These are phyloP conservation scores for Hemisphaericaspora lyxosophila DNA, from an alignment of 1,139 yeast species.

Conservation along the genomic window DNA sequence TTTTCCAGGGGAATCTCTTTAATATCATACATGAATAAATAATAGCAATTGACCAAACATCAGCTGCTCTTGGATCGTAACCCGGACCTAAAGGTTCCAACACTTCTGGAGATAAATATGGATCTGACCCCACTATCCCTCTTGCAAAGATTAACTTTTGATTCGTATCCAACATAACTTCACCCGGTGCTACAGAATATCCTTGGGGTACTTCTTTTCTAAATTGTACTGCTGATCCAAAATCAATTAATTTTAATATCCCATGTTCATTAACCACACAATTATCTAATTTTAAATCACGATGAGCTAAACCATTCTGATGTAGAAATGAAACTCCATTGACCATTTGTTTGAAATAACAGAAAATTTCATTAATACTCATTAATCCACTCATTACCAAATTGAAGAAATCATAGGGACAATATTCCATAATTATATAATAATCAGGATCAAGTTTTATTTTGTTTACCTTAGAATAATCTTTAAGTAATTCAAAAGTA, in stretches of 20 bases:
- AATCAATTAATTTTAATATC: slow-evolving; percentile 68
- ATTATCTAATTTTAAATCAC: slow-evolving; percentile 75
- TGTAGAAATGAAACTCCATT: slow-evolving; percentile 64
- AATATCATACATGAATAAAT: slow-evolving; percentile 74
- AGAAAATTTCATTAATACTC: slow-evolving; percentile 55
- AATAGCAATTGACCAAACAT: slow-evolving; percentile 78
- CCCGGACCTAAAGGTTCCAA: slow-evolving; percentile 42
- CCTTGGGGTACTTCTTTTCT: slow-evolving; percentile 35
- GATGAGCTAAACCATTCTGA: slow-evolving; percentile 67
- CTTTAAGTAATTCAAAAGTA: slow-evolving; percentile 60
- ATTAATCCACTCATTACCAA: slow-evolving; percentile 73
- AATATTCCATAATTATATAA: slow-evolving; percentile 72
- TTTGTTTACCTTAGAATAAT: slow-evolving; percentile 12
- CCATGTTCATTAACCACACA: slow-evolving; percentile 68
- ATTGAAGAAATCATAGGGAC: slow-evolving; percentile 73
- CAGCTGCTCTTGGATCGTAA: slow-evolving; percentile 72
- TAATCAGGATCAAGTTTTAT: slow-evolving; percentile 45
- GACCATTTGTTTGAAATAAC: slow-evolving; percentile 69
- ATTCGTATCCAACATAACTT: slow-evolving; percentile 20
- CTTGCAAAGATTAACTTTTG: slow-evolving; percentile 41
- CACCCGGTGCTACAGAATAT: slow-evolving; percentile 23
- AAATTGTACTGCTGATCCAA: slow-evolving; percentile 74
- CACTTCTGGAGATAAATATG: slow-evolving; percentile 78
- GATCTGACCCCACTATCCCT: slow-evolving; percentile 83
- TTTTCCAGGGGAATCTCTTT: slow-evolving; percentile 77